Evolutionary conservation across 345 rosid genomes (phyloP).

Genomic region (Lagerstroemia speciosa): DNA sequence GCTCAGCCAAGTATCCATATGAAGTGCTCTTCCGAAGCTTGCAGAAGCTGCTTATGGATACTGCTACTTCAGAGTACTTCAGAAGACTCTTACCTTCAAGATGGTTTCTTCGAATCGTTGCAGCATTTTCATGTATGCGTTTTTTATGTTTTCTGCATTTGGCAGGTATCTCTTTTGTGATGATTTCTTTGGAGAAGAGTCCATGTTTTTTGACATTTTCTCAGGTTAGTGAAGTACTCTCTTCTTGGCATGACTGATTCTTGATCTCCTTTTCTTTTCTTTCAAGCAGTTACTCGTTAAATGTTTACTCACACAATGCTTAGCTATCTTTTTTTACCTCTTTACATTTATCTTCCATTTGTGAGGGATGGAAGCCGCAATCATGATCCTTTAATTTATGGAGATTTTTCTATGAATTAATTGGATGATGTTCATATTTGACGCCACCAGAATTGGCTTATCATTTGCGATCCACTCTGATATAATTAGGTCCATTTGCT

Average conservation of each 20-base stretch:
- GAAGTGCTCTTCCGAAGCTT: slow-evolving; percentile 95
- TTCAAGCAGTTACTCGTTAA: background rate
- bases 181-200: slow-evolving; percentile 94
- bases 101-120: slow-evolving; percentile 5
- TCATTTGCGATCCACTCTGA: slow-evolving; percentile 1
- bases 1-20: slow-evolving; percentile 82
- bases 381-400: background rate
- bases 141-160: slow-evolving; percentile 2
- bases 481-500: slow-evolving; percentile 81
- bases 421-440: background rate
- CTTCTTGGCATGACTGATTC: background rate
- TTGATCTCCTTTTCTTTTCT: background rate
- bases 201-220: slow-evolving; percentile 78
- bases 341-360: background rate
- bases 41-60: slow-evolving; percentile 96
- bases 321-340: background rate
- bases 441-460: background rate
- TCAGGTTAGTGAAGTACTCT: slow-evolving; percentile 40
- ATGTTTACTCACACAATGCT: background rate
- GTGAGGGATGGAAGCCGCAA: background rate
- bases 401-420: background rate
- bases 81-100: slow-evolving; percentile 16
- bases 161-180: slow-evolving; percentile 90
- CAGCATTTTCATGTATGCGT: slow-evolving; percentile 2
- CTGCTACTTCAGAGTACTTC: slow-evolving; percentile 96